Evolutionary conservation across 495 filamentous ascomycete genomes (phyloP), one percentile per base, ranked within the genome.

Genomic region (Aspergillus wentii): DNA sequence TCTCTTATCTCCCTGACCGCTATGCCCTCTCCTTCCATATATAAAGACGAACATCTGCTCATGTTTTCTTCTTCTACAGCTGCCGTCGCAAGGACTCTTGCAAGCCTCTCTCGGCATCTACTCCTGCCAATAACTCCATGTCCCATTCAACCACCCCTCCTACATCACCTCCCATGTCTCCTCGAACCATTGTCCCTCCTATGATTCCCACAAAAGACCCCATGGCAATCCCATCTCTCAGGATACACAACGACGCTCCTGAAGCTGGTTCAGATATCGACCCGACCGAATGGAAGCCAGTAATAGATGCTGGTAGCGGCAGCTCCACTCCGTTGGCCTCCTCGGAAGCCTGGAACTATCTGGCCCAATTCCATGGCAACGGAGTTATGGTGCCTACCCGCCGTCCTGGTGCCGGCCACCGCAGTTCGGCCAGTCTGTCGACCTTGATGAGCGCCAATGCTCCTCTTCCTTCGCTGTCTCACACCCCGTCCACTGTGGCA

Each of bases 211-310:
- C 67, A 10, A 49, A 53, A 30, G 49, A 52, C 29, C 57, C 43
- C 31, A 45, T 51, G 51, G 54, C 51, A 9, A 43, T 50, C 29
- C 52, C 49, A 2, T 17, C 52, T 40, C 47, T 57, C 38, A 55
- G 68, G 59, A 73, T 75, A 74, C 60, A 64, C 23, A 38, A 48
- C 41, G 52, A 59, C 34, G 33, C 50, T 35, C 61, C 66, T 38
- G 52, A 66, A 28, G 48, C 48, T 60, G 66, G 63, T 39, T 52
- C 68, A 48, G 72, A 76, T 74, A 68, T 71, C 41, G 72, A 76
- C 54, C 72, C 72, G 48, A 68, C 69, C 35, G 72, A 76, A 56
- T 76, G 72, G 72, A 75, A 76, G 60, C 72, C 72, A n/a, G 61
- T 70, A 49, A 60, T 69, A 72, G 39, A 40, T 19, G 18, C 38